These are phyloP conservation scores for Coemansia sp. DNA, from an alignment of 192 early-diverging fungal genomes.

Conservation along the genomic window DNA sequence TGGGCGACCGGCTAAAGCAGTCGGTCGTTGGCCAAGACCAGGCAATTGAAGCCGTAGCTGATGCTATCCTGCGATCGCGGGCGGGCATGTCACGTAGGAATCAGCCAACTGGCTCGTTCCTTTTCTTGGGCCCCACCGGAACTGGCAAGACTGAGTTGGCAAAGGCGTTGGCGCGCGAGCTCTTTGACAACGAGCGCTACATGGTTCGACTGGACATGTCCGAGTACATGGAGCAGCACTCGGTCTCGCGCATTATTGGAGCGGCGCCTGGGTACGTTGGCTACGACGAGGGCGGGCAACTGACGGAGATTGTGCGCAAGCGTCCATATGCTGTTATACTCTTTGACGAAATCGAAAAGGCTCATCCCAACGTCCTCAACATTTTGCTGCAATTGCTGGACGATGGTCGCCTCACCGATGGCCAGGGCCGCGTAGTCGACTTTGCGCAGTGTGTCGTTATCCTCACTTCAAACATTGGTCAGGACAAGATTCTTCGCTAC, in stretches of 20 bases:
- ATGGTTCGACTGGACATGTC: constrained; percentile 99
- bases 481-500: constrained; percentile 59
- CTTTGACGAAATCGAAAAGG: constrained; percentile 99
- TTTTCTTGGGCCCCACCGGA: constrained; percentile 97
- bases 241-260: constrained; percentile 90
- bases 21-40: constrained; percentile 91
- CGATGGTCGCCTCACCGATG: constrained; percentile 94
- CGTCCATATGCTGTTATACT: constrained; percentile 92
- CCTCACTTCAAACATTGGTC: constrained; percentile 90
- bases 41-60: constrained; percentile 88
- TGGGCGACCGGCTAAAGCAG: constrained; percentile 76
- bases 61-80: constrained; percentile 86
- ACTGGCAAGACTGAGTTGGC: constrained; percentile 90
- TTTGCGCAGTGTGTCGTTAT: constrained; percentile 97
- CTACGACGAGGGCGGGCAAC: constrained; percentile 93
- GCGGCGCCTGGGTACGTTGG: constrained; percentile 97
- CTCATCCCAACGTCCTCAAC: constrained; percentile 81
- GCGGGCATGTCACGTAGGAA: constrained; percentile 83
- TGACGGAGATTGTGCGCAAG: constrained; percentile 91
- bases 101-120: constrained; percentile 87
- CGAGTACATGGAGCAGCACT: constrained; percentile 94
- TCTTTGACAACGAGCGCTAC: constrained; percentile 96
- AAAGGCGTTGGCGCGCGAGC: constrained; percentile 78
- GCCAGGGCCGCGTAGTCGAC: constrained; percentile 88
- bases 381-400: constrained; percentile 85